A percentile compares a stretch with the other conserved stretches of the same genome.
Conservation (phyloP, 805 yeast species). For the Schwanniomyces vanrijiae region DNA sequence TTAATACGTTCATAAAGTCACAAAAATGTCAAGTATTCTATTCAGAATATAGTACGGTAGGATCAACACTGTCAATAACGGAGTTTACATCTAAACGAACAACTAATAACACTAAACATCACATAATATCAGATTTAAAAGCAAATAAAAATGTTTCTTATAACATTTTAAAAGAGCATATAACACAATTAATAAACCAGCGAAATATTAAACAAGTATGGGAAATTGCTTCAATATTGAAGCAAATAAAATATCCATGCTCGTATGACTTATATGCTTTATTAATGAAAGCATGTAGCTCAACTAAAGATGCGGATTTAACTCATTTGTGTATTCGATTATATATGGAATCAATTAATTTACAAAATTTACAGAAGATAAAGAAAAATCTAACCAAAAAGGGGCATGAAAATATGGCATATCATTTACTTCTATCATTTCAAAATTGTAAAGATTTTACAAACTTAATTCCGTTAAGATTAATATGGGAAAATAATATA, state of each 20-base stretch:
- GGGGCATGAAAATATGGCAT: constrained; percentile 3
- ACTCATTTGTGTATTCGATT: constrained; percentile 2
- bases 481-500: constrained; percentile 20
- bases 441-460: constrained; percentile 18
- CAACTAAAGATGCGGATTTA: not conserved
- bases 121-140: not conserved
- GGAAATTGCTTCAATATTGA: constrained; percentile 1
- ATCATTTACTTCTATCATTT: constrained; percentile 4
- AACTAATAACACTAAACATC: not conserved
- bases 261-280: constrained; percentile 3
- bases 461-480: constrained; percentile 17
- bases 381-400: not conserved
- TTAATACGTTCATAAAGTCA: not conserved
- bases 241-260: not conserved
- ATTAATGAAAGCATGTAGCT: constrained; percentile 4
- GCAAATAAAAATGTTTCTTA: not conserved
- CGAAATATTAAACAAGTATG: constrained; percentile 2
- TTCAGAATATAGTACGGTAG: not conserved
- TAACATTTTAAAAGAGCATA: not conserved
- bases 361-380: not conserved
- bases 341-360: constrained; percentile 4
- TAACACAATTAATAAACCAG: not conserved
- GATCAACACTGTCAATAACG: not conserved
- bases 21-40: not conserved
- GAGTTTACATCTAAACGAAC: not conserved